phyloP scores from a whole-genome alignment of 306 rosid genomes.

The Fragaria vesca region DNA sequence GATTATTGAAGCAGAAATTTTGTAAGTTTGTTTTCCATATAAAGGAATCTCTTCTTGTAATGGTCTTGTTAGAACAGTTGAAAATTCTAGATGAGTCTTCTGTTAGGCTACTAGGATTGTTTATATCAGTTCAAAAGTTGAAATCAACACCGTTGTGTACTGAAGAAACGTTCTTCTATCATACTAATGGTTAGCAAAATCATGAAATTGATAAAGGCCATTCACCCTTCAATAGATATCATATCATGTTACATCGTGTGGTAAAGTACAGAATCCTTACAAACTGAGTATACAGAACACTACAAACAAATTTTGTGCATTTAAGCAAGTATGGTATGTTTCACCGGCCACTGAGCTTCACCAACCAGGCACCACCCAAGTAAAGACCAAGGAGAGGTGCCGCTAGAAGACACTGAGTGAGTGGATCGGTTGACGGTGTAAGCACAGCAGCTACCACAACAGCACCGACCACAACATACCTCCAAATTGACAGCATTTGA shows the following conservation, averaged over 20 bases:
- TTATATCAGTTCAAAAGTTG: neutral
- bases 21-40: neutral
- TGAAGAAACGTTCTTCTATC: constrained; percentile 4
- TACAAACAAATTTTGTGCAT: neutral
- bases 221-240: constrained; percentile 15
- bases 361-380: constrained; percentile 93
- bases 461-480: constrained; percentile 94
- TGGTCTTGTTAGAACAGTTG: neutral
- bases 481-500: constrained; percentile 95
- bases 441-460: constrained; percentile 86
- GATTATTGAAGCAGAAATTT: neutral
- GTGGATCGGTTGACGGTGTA: constrained; percentile 89
- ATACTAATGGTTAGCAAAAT: constrained; percentile 16
- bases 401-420: constrained; percentile 86
- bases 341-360: constrained; percentile 78
- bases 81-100: neutral
- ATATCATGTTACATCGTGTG: constrained; percentile 28
- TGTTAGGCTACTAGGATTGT: neutral
- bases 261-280: constrained; percentile 40
- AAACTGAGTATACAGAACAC: neutral
- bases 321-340: neutral
- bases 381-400: constrained; percentile 80
- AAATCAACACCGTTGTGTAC: neutral
- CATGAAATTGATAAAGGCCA: constrained; percentile 11
- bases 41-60: neutral